phyloP scores from a whole-genome alignment of 2,329 filamentous ascomycete genomes.

The Metarhizium anisopliae region DNA sequence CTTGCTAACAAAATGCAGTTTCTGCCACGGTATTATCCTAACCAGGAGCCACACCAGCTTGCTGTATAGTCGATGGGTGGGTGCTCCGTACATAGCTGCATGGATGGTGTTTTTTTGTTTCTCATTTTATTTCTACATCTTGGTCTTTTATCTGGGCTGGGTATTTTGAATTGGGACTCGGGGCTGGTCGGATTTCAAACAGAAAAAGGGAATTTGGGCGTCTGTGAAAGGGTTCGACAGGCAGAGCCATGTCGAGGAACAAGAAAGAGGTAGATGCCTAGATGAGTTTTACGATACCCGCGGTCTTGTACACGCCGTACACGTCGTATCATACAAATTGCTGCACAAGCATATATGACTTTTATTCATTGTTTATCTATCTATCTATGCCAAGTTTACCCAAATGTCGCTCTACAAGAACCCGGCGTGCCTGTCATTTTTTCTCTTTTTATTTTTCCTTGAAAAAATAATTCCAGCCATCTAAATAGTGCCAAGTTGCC shows the following conservation, averaged over 20 bases:
- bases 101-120: conserved; percentile 4
- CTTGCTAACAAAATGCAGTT: conserved; percentile 33
- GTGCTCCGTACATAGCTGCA: conserved; percentile 7
- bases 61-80: conserved; percentile 32
- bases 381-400: background rate
- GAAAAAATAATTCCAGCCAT: no score
- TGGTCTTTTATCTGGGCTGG: background rate
- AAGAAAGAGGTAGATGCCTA: background rate
- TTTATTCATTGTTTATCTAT: background rate
- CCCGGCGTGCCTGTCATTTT: no score
- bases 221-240: background rate
- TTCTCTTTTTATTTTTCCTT: no score
- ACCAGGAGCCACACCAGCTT: conserved; percentile 46
- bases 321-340: background rate
- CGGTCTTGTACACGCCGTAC: background rate
- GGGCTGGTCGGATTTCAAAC: background rate
- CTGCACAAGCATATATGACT: background rate
- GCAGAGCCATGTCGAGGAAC: background rate
- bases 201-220: background rate
- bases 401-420: no score
- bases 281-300: background rate
- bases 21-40: conserved; percentile 49
- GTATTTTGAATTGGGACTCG: no score
- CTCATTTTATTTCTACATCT: conserved; percentile 9
- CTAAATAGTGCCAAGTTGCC: no score